Evolutionary conservation across 2,329 filamentous ascomycete genomes (phyloP), one percentile per base, ranked within the genome.

Genomic region (Pseudophaeomoniella oleicola): DNA sequence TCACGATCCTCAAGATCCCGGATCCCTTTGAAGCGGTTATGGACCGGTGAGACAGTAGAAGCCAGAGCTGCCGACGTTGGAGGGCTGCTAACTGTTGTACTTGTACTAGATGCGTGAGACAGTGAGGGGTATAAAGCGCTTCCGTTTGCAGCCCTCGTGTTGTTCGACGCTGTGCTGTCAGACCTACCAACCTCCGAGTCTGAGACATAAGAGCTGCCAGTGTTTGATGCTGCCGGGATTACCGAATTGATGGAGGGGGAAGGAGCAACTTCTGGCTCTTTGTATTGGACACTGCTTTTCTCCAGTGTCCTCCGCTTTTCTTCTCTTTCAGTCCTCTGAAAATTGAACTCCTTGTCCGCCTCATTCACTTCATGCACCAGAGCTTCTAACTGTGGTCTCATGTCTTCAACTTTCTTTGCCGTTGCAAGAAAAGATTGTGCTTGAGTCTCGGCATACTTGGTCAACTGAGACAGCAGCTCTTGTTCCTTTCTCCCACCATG

Each of bases 401-500:
- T 75, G 15, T 70, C 74, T 45, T 94, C 87, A 35, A 98, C 79
- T 56, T 81, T 93, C 57, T 87, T 87, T 10, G 88, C 81, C 0
- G 87, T 81, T 1, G 72, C 64, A 36, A 96, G 65, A 51, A 93
- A 96, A 40, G 73, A 78, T 49, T 75, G 79, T 12, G 90, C 84
- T 53, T 98, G 90, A 3, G 80, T 76, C 54, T 93, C 86, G 6
- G 92, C 92, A 55, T 87, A 98, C 53, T 81, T 88, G 2, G 90
- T 98, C 19, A 98, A 68, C 53, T 94, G 83, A 1, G 88, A 96
- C 18, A 98, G 61, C 3, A 98, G 83, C 55, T 98, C 90, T 52
- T 96, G 90, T 50, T 98, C 90, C 56, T 96, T 98, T 43, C 90
- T 79, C n/a, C 90, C 90, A 18, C 90, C 90, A 44, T 96, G 90